Evolutionary conservation across 306 rosid species (phyloP), one percentile per base, ranked within the genome.

Genomic region (Cajanus cajan): DNA sequence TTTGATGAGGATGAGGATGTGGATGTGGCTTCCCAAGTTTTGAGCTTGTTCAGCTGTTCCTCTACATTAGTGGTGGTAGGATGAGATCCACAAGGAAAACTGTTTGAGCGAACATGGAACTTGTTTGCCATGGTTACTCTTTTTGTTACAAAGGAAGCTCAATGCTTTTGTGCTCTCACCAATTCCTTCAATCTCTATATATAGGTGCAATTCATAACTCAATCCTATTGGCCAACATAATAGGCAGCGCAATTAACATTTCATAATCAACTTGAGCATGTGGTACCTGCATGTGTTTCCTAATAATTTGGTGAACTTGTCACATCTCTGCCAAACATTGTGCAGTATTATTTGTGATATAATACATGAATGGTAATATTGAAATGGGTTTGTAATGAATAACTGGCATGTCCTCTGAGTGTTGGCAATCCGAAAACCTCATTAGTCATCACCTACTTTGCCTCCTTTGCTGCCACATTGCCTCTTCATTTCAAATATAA

Each of bases 41-140:
- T 86, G 82, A 88, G 74, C 50, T 87, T 89, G 77, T 7, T 76
- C 6, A 94, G 82, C 77, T 89, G 80, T 39, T 92, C 85, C 41
- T 94, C 91, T 11, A 87, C 80, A 48, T 80, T 88, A 1, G 22
- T 4, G 15, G 88, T 76, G 83, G 76, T 77, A 2, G 98, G 95
- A 84, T 88, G 98, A 65, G 97, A 88, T 66, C 81, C 90, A 57
- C 85, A 58, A 50, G 98, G 95, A 6, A 92, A 78, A 85, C 98
- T 92, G 0, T 89, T 80, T 14, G 91, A 92, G 39, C 97, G 86
- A 72, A 75, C 77, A 25, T 82, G 87, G 78, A 51, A 79, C 13
- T 71, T 90, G 66, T 34, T 28, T 63, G 87, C 93, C 96, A 92
- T 91, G 15, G 22, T 76, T 22, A 5, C 63, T 62, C 68, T 74